Evolutionary conservation across 306 rosid species (phyloP), one percentile per base, ranked within the genome.

Genomic region (Ormosia semicastrata): DNA sequence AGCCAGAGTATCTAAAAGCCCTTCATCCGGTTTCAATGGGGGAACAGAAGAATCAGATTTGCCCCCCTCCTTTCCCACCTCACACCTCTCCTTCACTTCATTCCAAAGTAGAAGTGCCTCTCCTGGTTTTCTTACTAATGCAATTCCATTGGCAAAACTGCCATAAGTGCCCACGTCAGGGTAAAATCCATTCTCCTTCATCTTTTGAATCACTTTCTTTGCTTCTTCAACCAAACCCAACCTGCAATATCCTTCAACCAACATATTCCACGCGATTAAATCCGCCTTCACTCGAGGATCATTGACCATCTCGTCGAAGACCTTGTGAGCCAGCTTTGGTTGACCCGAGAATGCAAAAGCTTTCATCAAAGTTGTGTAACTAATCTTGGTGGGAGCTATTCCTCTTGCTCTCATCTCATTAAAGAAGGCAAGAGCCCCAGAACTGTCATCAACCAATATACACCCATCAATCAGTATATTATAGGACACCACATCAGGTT

Each of bases 321-420:
- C 98, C 86, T 87, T 90, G 76, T 88, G 87, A n/a, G 99, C 99
- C 43, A 95, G 88, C 94, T 95, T 95, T 1, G 98, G 98, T 77
- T 95, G 98, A 56, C 96, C 93, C 0, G 99, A 92, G 71, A 88
- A 80, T 4, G 94, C 95, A 85, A 95, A 95, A 60, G 98, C 95
- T 74, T 93, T 95, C 99, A 95, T 93, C 90, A 95, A 81, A 79
- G 96, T 95, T 58, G 99, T 95, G 77, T 95, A 95, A 87, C 99
- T 95, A 85, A 95, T 82, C 89, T 93, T 95, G 17, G 99, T 90
- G 36, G 99, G 99, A 75, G 96, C 93, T 73, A 95, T 90, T 36
- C 97, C 99, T 86, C 71, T 93, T 15, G 89, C 84, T 77, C 97
- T 85, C 99, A 95, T 95, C 81, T 95, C 97, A n/a, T 95, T 93